phyloP scores from a whole-genome alignment of 495 filamentous ascomycete species.

The Talaromyces wortmannii region DNA sequence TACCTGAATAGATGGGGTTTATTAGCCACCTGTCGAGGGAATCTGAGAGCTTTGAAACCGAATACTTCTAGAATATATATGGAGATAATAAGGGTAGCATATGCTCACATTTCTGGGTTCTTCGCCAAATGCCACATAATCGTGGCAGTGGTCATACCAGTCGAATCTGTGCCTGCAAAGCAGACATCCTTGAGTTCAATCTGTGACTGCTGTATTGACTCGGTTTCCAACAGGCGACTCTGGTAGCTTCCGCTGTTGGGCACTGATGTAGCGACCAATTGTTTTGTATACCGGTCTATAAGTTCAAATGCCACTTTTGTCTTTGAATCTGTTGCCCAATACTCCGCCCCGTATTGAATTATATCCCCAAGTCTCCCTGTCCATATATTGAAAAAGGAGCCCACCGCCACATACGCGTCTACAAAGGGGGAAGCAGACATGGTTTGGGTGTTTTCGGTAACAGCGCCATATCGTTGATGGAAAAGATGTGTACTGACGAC shows the following conservation, averaged over 20 bases:
- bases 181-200: slow-evolving; percentile 35
- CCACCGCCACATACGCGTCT: slow-evolving; percentile 40
- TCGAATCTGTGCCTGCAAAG: slow-evolving; percentile 34
- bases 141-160: slow-evolving; percentile 38
- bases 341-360: slow-evolving; percentile 22
- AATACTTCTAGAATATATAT: not conserved
- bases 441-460: slow-evolving; percentile 19
- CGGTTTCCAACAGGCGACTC: slow-evolving; percentile 31
- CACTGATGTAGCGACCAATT: slow-evolving; percentile 17
- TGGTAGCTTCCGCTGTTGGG: slow-evolving; percentile 34
- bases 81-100: not conserved
- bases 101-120: slow-evolving; percentile 30
- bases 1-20: slow-evolving; percentile 17
- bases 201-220: slow-evolving; percentile 29
- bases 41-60: not conserved
- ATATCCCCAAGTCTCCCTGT: slow-evolving; percentile 25
- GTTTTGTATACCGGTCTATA: slow-evolving; percentile 30
- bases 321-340: slow-evolving; percentile 14
- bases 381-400: slow-evolving; percentile 37
- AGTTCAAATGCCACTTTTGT: slow-evolving; percentile 19
- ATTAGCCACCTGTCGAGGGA: not conserved
- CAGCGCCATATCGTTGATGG: slow-evolving; percentile 32
- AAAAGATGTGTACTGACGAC: slow-evolving; percentile 40
- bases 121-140: slow-evolving; percentile 32
- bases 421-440: slow-evolving; percentile 30